These are phyloP conservation scores for Micromonas pusilla DNA, from an alignment of 139 green algal species.

Conservation along the genomic window DNA sequence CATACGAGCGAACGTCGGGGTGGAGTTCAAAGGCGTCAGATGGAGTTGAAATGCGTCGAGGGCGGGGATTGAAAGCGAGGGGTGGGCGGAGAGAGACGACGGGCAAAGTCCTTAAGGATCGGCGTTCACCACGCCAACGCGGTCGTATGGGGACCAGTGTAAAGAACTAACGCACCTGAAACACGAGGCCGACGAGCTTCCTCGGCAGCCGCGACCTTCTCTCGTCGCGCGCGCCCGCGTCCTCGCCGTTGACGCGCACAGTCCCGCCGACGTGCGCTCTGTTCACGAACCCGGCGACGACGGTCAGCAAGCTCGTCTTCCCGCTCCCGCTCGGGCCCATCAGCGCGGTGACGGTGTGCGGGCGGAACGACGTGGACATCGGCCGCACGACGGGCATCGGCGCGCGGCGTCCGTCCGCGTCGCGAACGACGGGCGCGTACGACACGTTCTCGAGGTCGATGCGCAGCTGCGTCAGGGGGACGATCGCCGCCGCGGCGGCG, in stretches of 20 bases:
- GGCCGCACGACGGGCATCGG: constrained; percentile 29
- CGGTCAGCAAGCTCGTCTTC: constrained; percentile 31
- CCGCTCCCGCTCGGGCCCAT: constrained; percentile 27
- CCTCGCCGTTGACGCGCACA: constrained; percentile 37
- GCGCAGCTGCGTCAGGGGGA: not conserved
- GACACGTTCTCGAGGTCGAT: not conserved
- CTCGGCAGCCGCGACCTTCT: not conserved
- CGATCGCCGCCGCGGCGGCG: not conserved
- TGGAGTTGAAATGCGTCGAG: too few relatives aligned
- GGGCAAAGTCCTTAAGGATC: constrained; percentile 5
- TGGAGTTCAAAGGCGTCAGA: too few relatives aligned
- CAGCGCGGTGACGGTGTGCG: constrained; percentile 41
- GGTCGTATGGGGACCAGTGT: too few relatives aligned
- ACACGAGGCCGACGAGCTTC: not conserved
- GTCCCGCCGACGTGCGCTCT: constrained; percentile 29
- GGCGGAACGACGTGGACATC: constrained; percentile 26
- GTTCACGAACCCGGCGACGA: constrained; percentile 50
- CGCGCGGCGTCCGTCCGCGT: not conserved
- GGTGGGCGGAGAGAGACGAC: too few relatives aligned
- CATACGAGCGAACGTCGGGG: too few relatives aligned
- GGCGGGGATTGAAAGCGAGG: too few relatives aligned
- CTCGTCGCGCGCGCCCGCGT: too few relatives aligned
- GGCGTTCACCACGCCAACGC: not conserved
- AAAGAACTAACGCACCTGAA: too few relatives aligned
- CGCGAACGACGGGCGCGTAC: not conserved